These are phyloP conservation scores for Aspergillus latus DNA, from an alignment of 2,329 filamentous ascomycete genomes.

Conservation along the genomic window DNA sequence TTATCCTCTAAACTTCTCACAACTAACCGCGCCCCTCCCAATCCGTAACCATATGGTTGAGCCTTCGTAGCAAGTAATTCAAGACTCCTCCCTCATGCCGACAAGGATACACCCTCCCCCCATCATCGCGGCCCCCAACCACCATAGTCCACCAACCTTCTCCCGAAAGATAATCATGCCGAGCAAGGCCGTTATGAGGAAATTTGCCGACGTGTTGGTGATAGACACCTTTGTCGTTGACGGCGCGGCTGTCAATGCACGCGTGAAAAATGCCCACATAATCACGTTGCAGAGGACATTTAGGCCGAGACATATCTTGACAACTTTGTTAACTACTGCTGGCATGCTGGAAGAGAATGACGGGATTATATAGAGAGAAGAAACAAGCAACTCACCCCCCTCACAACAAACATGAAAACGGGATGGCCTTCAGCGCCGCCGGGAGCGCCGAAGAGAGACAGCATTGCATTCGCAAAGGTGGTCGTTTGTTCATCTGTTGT, in stretches of 20 bases:
- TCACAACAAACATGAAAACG: slow-evolving; percentile 52
- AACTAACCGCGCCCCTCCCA: not conserved
- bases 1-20: not conserved
- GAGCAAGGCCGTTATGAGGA: slow-evolving; percentile 60
- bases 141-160: slow-evolving; percentile 58
- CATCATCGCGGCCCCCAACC: slow-evolving; percentile 60
- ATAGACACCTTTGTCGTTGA: slow-evolving; percentile 64
- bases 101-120: slow-evolving; percentile 64
- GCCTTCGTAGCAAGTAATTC: not conserved
- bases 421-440: slow-evolving; percentile 25
- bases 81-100: slow-evolving; percentile 53
- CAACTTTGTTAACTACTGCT: not conserved
- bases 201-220: slow-evolving; percentile 65
- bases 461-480: slow-evolving; percentile 49
- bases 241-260: slow-evolving; percentile 58
- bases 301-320: slow-evolving; percentile 58
- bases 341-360: too few relatives aligned
- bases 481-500: slow-evolving; percentile 62
- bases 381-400: slow-evolving; percentile 50
- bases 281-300: slow-evolving; percentile 63
- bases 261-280: slow-evolving; percentile 66
- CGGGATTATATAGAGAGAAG: not conserved
- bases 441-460: slow-evolving; percentile 45
- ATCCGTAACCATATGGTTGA: not conserved
- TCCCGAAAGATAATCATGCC: slow-evolving; percentile 61